Evolutionary conservation across 1,139 yeast genomes (phyloP).

Genomic region (Spathaspora sp.): DNA sequence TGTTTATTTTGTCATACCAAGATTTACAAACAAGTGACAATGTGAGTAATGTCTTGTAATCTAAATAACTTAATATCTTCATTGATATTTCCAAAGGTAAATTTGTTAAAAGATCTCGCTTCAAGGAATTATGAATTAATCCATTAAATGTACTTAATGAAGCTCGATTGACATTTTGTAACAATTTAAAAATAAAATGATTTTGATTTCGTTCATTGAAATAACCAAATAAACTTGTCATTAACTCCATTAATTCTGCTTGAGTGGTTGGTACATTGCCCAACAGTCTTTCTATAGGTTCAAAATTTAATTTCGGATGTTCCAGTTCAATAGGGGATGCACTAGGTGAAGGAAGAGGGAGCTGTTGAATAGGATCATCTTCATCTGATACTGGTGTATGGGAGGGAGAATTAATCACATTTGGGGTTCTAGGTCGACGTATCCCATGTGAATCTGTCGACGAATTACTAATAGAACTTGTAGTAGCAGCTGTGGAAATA

Average conservation of each 20-base stretch:
- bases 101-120: constrained; percentile 67
- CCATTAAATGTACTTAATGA: constrained; percentile 69
- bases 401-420: constrained; percentile 32
- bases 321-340: constrained; percentile 58
- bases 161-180: constrained; percentile 65
- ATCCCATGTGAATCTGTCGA: background rate
- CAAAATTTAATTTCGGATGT: constrained; percentile 8
- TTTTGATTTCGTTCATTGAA: constrained; percentile 41
- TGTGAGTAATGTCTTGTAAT: constrained; percentile 59
- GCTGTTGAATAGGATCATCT: constrained; percentile 40
- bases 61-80: constrained; percentile 66
- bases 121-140: constrained; percentile 57
- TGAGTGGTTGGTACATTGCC: constrained; percentile 38
- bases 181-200: constrained; percentile 56
- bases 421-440: constrained; percentile 32
- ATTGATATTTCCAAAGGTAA: constrained; percentile 79
- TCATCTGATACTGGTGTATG: constrained; percentile 43
- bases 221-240: constrained; percentile 33
- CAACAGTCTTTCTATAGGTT: constrained; percentile 24
- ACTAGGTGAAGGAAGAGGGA: constrained; percentile 67
- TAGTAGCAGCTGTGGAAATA: background rate
- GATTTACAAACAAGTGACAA: constrained; percentile 64
- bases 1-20: constrained; percentile 68
- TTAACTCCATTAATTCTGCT: constrained; percentile 37
- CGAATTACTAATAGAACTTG: background rate